Percentiles rank a stretch among this genome's conserved stretches.
Conservation (phyloP, 2,329 filamentous ascomycete species). For the Botrytis paeoniae region DNA sequence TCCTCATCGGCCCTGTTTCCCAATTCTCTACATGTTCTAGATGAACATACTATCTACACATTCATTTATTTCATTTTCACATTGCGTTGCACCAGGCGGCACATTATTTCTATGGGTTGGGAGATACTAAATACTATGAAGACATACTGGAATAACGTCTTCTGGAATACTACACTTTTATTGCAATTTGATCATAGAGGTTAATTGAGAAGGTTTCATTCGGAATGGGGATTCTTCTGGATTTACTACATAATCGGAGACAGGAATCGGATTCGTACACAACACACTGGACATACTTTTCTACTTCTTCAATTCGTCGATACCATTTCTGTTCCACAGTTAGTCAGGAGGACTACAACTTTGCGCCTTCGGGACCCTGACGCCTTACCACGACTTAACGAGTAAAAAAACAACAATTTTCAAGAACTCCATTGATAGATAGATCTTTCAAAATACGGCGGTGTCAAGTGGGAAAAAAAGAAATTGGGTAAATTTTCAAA, state of each 20-base stretch:
- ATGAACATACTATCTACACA: constrained; percentile 8
- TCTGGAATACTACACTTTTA: not conserved
- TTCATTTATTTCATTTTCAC: constrained; percentile 1
- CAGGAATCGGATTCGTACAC: constrained; percentile 13
- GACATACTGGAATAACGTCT: constrained; percentile 1
- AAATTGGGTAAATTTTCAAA: constrained; percentile 22
- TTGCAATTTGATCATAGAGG: constrained; percentile 19
- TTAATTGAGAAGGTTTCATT: constrained; percentile 12
- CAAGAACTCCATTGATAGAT: constrained; percentile 18
- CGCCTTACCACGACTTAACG: constrained; percentile 19
- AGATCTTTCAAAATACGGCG: constrained; percentile 20
- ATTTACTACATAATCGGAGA: constrained; percentile 20
- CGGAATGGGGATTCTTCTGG: constrained; percentile 11
- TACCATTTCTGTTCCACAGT: constrained; percentile 11
- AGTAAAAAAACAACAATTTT: constrained; percentile 12
- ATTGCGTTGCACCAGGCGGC: not conserved
- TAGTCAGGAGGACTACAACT: not conserved
- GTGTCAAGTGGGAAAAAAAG: constrained; percentile 25
- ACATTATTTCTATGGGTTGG: not conserved
- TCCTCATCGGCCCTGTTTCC: not conserved
- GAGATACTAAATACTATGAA: constrained; percentile 4
- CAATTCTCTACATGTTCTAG: constrained; percentile 13
- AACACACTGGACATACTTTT: constrained; percentile 18
- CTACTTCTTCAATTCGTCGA: constrained; percentile 11
- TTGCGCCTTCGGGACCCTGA: not conserved